Evolutionary conservation across 768 basidiomycete species (phyloP), one percentile per base, ranked within the genome.

Genomic region (Boletus pseudopeckii): DNA sequence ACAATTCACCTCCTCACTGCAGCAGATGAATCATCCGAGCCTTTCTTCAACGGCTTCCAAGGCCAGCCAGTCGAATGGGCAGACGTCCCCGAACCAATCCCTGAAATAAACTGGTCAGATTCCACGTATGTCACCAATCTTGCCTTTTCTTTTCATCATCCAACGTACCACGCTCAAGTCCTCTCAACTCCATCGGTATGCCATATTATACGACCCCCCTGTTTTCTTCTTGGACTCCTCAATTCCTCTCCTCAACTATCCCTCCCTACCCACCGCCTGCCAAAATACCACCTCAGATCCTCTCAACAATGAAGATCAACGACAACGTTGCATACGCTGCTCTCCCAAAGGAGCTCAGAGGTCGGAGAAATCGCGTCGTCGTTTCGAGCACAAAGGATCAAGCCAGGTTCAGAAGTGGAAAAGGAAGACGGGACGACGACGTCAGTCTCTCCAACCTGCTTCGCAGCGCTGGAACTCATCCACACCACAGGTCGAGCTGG

Each of bases 271-370:
- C 89, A 7, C 83, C 88, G 2, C 85, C 90, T 0, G 70, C 80
- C 15, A 86, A 85, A 61, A 88, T 99, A 53, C 94, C 96, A 3
- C 76, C 82, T 7, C 84, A 90, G 59, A 77, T 99, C 7, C 66
- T 93, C 41, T 76, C 77, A 38, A 76, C 84, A 3, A 91, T 98
- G 80, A 91, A 90, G 66, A 80, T 80, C 57, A 91, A 93, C 56
- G 94, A 97, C 62, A 90, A 88, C 50, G 80, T 98, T 28, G 90
- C 91, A 5, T 98, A 97, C 67, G 94, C 96, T 1, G 72, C 87
- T 1, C 76, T 94, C 45, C 96, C 96, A 0, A 86, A 85, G 63
- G 93, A 96, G 57, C 75, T 96, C 20, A 82, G 83, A 59, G 92
- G 91, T 0, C 80, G 85, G 54, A 81, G 96, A 37, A 96, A 98